A percentile compares a stretch with the other conserved stretches of the same genome.
Evolutionary conservation across 164 flowering plant genomes (phyloP).

Genomic region (Annona cherimola): DNA sequence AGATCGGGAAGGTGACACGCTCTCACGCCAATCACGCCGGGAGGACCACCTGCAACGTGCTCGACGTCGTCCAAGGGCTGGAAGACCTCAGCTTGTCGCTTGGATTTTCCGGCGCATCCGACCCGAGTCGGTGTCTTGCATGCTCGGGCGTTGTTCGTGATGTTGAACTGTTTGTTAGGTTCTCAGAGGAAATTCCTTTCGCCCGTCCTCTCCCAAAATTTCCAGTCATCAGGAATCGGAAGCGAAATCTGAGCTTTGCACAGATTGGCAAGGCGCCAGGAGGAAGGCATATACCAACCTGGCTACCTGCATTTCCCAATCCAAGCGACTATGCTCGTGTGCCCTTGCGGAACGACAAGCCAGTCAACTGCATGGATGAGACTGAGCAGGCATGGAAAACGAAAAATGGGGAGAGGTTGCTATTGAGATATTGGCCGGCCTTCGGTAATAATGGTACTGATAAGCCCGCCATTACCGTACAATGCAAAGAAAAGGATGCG

Average conservation of each 20-base stretch:
- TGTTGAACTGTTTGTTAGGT: conserved; percentile 32
- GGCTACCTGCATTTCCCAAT: conserved; percentile 97
- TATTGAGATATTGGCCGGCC: conserved; percentile 80
- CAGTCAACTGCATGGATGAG: conserved; percentile 54
- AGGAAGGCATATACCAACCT: conserved; percentile 62
- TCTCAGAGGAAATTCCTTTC: conserved; percentile 67
- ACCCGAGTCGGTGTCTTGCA: no score
- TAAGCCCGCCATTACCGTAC: conserved; percentile 29
- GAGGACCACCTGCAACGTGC: conserved; percentile 55
- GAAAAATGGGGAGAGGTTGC: conserved; percentile 69
- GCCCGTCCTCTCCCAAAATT: conserved; percentile 60
- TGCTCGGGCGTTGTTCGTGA: conserved; percentile 51
- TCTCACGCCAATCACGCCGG: conserved; percentile 48
- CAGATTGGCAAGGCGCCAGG: conserved; percentile 62
- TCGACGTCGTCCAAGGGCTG: conserved; percentile 70
- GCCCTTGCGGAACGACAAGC: conserved; percentile 74
- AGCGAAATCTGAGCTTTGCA: conserved; percentile 50
- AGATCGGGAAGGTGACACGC: conserved; percentile 44
- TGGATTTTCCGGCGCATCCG: conserved; percentile 78
- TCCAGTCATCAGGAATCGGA: conserved; percentile 45
- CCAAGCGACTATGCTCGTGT: conserved; percentile 69
- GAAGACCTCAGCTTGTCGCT: conserved; percentile 49
- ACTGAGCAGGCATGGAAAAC: conserved; percentile 77
- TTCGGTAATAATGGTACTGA: conserved; percentile 39
- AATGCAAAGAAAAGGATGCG: conserved; percentile 44